Evolutionary conservation across 2,329 filamentous ascomycete species (phyloP), one percentile per base, ranked within the genome.

Genomic region (Epichloe bromicola): DNA sequence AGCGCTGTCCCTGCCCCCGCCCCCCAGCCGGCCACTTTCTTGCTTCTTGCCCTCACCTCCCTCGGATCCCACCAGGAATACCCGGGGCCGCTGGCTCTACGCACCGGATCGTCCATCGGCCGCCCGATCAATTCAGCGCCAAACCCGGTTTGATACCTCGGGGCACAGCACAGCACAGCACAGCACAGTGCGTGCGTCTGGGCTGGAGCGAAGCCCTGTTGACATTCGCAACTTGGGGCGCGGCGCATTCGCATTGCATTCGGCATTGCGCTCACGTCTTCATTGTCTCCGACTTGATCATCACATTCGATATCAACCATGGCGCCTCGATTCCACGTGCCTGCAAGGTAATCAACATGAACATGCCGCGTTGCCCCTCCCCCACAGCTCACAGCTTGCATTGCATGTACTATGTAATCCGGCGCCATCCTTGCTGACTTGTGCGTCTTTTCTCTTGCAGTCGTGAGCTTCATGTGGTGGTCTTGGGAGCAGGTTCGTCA

Each of bases 401-500:
- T 12, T 8, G 23, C 4, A 3, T 19, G 8, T 19, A 20, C 20
- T 2, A 14, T 19, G 41, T 20, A 30, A 30, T 30, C 26, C 10
- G 12, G 12, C 26, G 23, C 15, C 38, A n/a, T 11, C 8, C 34
- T 42, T 42, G 39, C 47, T 49, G 30, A 51, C 45, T 14, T 30
- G 38, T 20, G 26, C 30, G 37, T 41, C 23, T 39, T 33, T 33
- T 38, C 36, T 10, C 12, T 7, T n/a, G 3, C 57, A 86, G 83
- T 68, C 81, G 84, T 62, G 86, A 90, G 72, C 87, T 88, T 64
- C 83, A 89, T 67, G 85, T 89, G 63, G 86, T 89, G 60, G 86
- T 90, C 56, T 74, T 90, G 59, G 86, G 86, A 65, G 83, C 86
- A 72, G 86, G 84, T 86, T 70, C 63, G 78, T 70, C 51, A 38